phyloP scores from a whole-genome alignment of 169 alveolate species.

The Eimeria sp. region DNA sequence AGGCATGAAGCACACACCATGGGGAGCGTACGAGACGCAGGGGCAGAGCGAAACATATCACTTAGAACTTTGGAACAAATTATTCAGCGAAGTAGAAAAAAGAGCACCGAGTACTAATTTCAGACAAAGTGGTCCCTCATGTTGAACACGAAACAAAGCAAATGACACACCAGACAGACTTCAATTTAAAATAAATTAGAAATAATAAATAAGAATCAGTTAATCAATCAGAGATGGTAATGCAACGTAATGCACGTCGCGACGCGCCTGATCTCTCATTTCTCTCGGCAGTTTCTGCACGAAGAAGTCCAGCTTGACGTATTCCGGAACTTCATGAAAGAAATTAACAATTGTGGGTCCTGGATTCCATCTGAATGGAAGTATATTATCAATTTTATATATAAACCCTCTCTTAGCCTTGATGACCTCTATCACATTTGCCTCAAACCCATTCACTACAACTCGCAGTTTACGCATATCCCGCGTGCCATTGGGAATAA shows the following conservation, averaged over 20 bases:
- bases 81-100: not conserved
- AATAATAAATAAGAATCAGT: not conserved
- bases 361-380: conserved; percentile 68
- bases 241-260: not conserved
- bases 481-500: conserved; percentile 19
- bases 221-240: not conserved
- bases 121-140: not conserved
- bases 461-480: conserved; percentile 31
- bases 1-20: not conserved
- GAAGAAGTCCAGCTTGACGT: conserved; percentile 52
- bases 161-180: not conserved
- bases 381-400: conserved; percentile 50
- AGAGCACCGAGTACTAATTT: not conserved
- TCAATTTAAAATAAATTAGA: not conserved
- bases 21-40: not conserved
- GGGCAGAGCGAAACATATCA: not conserved
- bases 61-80: not conserved
- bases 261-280: conserved; percentile 31
- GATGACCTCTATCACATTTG: conserved; percentile 39
- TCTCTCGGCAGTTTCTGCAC: conserved; percentile 16
- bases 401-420: conserved; percentile 74
- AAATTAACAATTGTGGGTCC: conserved; percentile 54
- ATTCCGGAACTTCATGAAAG: conserved; percentile 16
- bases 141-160: not conserved
- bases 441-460: conserved; percentile 11